These are phyloP conservation scores for Asterophora parasitica DNA, from an alignment of 768 basidiomycete genomes.

Conservation along the genomic window DNA sequence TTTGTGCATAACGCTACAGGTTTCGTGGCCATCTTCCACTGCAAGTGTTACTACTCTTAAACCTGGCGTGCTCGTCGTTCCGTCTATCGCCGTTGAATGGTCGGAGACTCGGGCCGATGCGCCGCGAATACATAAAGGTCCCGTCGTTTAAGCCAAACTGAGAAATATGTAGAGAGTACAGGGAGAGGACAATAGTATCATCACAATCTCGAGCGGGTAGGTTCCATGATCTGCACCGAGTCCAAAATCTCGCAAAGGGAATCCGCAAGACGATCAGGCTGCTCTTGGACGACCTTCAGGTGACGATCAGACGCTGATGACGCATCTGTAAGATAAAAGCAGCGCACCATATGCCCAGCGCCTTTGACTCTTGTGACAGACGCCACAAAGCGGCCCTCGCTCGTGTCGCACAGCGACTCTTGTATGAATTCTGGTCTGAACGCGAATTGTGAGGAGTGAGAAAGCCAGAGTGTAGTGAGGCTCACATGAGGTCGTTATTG, in stretches of 20 bases:
- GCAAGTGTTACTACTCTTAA: too few species aligned
- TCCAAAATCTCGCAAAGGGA: constrained; percentile 32
- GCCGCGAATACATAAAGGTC: too few species aligned
- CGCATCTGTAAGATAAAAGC: not conserved
- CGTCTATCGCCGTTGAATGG: too few species aligned
- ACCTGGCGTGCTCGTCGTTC: too few species aligned
- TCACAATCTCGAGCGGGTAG: constrained; percentile 18
- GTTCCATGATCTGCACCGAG: constrained; percentile 14
- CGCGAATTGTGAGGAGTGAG: not conserved
- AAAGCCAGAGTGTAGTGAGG: not conserved
- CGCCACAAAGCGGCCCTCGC: constrained; percentile 19
- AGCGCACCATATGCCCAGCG: constrained; percentile 26
- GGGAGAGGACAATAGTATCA: not conserved
- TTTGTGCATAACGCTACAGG: too few species aligned
- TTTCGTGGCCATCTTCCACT: too few species aligned
- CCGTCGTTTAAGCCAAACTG: too few species aligned
- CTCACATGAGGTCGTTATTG: constrained; percentile 19
- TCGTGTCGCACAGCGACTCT: constrained; percentile 19
- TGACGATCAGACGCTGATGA: not conserved
- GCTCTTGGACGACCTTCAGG: constrained; percentile 40
- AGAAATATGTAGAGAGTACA: not conserved
- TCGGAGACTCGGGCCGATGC: too few species aligned
- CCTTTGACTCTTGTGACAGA: constrained; percentile 22
- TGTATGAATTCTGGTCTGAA: constrained; percentile 23
- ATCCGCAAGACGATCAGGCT: constrained; percentile 34